Conservation (phyloP, 2,329 filamentous ascomycete species). For the Fusarium stilboides region DNA sequence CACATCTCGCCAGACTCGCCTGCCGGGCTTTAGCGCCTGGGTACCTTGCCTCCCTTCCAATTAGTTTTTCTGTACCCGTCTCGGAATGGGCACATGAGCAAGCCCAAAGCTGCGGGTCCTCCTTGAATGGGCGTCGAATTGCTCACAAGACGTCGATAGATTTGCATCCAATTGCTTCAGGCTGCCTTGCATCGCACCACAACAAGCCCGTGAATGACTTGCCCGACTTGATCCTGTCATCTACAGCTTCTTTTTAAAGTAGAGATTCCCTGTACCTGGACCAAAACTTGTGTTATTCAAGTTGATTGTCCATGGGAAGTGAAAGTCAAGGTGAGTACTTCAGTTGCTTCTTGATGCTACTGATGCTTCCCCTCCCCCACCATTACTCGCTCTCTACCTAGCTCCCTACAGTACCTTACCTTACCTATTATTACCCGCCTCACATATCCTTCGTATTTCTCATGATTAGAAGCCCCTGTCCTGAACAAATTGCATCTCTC, state of each 20-base stretch:
- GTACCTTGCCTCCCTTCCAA: slow-evolving; percentile 28
- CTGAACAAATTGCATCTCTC: slow-evolving; percentile 28
- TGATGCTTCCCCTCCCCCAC: slow-evolving; percentile 15
- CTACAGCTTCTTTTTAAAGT: background rate
- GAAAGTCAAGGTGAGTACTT: slow-evolving; percentile 5
- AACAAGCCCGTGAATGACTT: slow-evolving; percentile 4
- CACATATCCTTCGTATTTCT: slow-evolving; percentile 29
- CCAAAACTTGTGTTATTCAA: background rate
- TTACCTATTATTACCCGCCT: slow-evolving; percentile 10
- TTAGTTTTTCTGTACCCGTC: slow-evolving; percentile 51
- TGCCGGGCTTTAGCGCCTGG: slow-evolving; percentile 30
- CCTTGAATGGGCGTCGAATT: slow-evolving; percentile 37
- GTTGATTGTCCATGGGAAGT: slow-evolving; percentile 7
- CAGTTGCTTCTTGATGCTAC: slow-evolving; percentile 1
- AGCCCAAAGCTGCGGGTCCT: slow-evolving; percentile 59
- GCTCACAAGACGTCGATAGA: slow-evolving; percentile 43
- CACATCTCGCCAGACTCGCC: slow-evolving; percentile 36
- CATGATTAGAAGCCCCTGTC: slow-evolving; percentile 32
- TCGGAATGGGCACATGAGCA: slow-evolving; percentile 65
- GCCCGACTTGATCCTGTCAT: slow-evolving; percentile 1
- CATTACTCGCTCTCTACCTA: slow-evolving; percentile 14
- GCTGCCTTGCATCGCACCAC: slow-evolving; percentile 10
- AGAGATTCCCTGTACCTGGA: background rate
- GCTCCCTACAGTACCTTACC: slow-evolving; percentile 11
- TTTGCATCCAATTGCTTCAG: slow-evolving; percentile 30